Evolutionary conservation across 2,329 filamentous ascomycete genomes (phyloP).

Genomic region (Trichoderma cornu-damae): DNA sequence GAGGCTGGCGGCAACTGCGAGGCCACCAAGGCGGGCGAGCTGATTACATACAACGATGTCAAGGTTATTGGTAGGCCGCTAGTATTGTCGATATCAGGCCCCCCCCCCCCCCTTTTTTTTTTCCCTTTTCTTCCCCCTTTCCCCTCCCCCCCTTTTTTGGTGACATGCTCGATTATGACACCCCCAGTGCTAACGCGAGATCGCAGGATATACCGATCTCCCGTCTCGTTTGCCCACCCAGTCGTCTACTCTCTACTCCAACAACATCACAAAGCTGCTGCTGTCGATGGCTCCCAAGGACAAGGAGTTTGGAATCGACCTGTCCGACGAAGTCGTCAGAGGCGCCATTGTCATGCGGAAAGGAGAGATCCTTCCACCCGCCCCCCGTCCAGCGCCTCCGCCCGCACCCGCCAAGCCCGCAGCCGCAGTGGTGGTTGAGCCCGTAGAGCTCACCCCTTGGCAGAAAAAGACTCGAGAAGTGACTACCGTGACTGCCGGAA

Average conservation of each 20-base stretch:
- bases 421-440: constrained; percentile 44
- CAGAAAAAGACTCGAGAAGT: constrained; percentile 75
- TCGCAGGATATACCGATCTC: constrained; percentile 71
- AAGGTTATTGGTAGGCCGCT: constrained; percentile 72
- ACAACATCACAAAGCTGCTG: constrained; percentile 87
- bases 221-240: constrained; percentile 83
- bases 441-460: constrained; percentile 71
- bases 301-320: constrained; percentile 73
- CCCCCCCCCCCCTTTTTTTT: too few species aligned
- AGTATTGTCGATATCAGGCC: too few species aligned
- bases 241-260: constrained; percentile 84
- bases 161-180: too few species aligned
- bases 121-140: too few species aligned
- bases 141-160: too few species aligned
- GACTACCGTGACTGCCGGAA: constrained; percentile 66
- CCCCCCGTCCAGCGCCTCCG: constrained; percentile 60
- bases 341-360: constrained; percentile 77
- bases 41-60: constrained; percentile 68
- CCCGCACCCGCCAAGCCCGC: constrained; percentile 45
- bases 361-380: constrained; percentile 69
- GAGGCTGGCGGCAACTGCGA: constrained; percentile 88
- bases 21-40: constrained; percentile 67
- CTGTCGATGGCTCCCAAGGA: constrained; percentile 75
- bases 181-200: neutral
- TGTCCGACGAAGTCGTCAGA: constrained; percentile 79